Percentiles rank a stretch among this genome's conserved stretches.
phyloP scores from a whole-genome alignment of 305 asterid genomes.

The Fraxinus ornus region DNA sequence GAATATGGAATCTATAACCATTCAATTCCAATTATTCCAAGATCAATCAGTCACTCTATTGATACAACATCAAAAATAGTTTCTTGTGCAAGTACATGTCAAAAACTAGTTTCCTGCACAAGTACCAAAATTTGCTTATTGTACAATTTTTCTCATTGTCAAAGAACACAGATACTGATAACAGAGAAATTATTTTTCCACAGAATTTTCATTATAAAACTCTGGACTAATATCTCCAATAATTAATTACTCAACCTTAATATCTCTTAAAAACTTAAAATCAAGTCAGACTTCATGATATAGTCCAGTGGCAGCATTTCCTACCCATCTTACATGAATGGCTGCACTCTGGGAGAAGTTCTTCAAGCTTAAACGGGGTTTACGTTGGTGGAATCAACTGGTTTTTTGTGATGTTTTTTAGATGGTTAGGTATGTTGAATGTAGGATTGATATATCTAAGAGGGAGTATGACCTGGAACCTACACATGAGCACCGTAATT shows the following conservation, averaged over 20 bases:
- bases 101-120: background rate
- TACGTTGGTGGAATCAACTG: too few species aligned
- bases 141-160: background rate
- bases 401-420: too few species aligned
- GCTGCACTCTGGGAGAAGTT: too few species aligned
- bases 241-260: background rate
- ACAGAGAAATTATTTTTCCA: background rate
- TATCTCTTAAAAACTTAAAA: background rate
- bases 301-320: background rate
- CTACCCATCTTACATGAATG: too few species aligned
- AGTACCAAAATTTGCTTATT: background rate
- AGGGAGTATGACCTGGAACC: too few species aligned
- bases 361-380: too few species aligned
- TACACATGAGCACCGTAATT: too few species aligned
- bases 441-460: too few species aligned
- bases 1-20: background rate
- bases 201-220: background rate
- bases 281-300: background rate
- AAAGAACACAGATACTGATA: background rate
- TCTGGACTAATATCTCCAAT: background rate
- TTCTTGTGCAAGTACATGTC: background rate
- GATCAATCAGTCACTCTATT: background rate
- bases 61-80: background rate
- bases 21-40: background rate
- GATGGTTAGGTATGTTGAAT: too few species aligned